These are phyloP conservation scores for Solanum pennellii DNA, from an alignment of 257 asterid genomes.

Conservation along the genomic window DNA sequence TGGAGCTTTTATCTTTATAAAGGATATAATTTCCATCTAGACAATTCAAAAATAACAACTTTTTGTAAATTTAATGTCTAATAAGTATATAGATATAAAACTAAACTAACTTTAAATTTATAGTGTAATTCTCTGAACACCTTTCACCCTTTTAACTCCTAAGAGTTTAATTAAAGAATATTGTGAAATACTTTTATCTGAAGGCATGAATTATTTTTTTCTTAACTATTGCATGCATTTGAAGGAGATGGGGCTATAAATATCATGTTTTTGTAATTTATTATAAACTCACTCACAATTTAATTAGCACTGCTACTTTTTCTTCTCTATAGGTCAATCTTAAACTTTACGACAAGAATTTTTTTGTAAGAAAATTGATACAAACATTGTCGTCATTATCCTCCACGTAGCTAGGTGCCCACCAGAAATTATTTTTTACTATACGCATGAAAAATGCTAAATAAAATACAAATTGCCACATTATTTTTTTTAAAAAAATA, in stretches of 20 bases:
- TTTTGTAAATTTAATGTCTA: not conserved
- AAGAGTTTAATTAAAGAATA: not conserved
- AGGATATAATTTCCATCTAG: not conserved
- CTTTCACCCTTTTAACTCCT: not conserved
- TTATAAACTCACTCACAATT: not conserved
- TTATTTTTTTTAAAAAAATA: not conserved
- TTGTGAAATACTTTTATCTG: not conserved
- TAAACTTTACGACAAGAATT: not conserved
- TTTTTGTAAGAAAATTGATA: not conserved
- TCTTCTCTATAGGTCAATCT: not conserved
- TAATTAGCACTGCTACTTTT: not conserved
- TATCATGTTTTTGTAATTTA: not conserved
- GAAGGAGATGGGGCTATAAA: not conserved
- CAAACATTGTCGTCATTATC: not conserved
- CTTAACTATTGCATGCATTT: not conserved
- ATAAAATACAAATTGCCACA: not conserved
- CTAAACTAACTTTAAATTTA: not conserved
- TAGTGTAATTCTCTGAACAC: not conserved
- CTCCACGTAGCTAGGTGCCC: not conserved
- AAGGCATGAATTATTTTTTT: not conserved
- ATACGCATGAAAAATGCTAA: not conserved
- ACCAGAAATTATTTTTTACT: not conserved
- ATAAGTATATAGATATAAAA: not conserved
- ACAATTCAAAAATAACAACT: not conserved
- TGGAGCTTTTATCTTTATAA: not conserved